phyloP scores from a whole-genome alignment of 306 rosid species.

The Calophaca sinica region DNA sequence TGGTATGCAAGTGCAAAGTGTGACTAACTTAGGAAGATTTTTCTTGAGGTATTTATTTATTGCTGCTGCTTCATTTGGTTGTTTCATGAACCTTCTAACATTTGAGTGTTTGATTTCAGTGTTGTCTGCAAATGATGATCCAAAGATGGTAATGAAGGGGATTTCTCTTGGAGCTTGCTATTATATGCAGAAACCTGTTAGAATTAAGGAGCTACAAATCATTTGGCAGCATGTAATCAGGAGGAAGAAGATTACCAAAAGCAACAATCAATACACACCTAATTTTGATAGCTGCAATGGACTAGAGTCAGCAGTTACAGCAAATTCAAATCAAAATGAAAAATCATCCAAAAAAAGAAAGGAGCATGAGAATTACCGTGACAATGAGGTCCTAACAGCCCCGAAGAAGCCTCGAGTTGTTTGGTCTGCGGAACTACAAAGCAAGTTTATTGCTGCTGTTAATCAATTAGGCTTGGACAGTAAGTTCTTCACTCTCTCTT shows the following conservation, averaged over 20 bases:
- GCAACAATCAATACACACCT: constrained; percentile 48
- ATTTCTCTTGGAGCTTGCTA: constrained; percentile 91
- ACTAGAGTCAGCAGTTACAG: constrained; percentile 46
- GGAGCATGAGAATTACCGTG: constrained; percentile 55
- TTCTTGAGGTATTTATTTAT: too few relatives aligned
- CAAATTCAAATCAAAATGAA: constrained; percentile 63
- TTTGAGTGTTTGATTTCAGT: constrained; percentile 56
- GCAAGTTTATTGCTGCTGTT: constrained; percentile 89
- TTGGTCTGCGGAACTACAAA: constrained; percentile 86
- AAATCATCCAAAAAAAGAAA: constrained; percentile 69
- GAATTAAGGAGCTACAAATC: constrained; percentile 81
- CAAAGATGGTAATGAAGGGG: constrained; percentile 91
- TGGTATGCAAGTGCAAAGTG: too few relatives aligned
- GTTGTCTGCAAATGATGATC: constrained; percentile 86
- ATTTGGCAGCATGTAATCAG: constrained; percentile 97
- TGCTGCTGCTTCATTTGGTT: too few relatives aligned
- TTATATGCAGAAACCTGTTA: constrained; percentile 90
- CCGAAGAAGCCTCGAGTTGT: constrained; percentile 94
- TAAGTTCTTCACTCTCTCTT: constrained; percentile 55
- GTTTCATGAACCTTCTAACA: background rate
- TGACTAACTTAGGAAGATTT: too few relatives aligned
- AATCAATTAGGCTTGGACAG: constrained; percentile 90
- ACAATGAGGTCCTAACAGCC: constrained; percentile 62
- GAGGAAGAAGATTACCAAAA: constrained; percentile 56
- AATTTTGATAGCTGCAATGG: constrained; percentile 49